Conservation (phyloP, 257 asterid species). For the Solanum okadae region DNA sequence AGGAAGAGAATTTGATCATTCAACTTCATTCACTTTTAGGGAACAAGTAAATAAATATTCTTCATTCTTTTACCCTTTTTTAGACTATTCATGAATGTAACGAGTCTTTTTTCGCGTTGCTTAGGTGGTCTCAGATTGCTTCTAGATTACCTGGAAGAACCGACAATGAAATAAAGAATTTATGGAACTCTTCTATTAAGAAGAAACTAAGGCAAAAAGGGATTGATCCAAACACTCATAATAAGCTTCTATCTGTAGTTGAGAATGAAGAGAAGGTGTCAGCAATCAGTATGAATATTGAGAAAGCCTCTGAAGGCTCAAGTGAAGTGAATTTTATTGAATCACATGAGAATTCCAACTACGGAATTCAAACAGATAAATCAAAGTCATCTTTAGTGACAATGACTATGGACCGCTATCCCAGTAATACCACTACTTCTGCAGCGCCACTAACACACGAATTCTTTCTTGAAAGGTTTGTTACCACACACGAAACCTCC, state of each 20-base stretch:
- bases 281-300: not conserved
- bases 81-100: not conserved
- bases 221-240: not conserved
- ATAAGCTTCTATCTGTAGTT: not conserved
- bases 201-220: not conserved
- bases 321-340: not conserved
- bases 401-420: not conserved
- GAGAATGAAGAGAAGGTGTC: not conserved
- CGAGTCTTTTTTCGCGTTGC: not conserved
- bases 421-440: not conserved
- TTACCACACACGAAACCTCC: not conserved
- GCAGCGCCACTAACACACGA: not conserved
- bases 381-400: not conserved
- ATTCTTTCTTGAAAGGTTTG: not conserved
- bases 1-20: not conserved
- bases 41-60: not conserved
- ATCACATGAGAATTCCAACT: not conserved
- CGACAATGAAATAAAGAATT: not conserved
- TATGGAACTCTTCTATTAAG: not conserved
- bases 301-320: not conserved
- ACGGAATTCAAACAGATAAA: not conserved
- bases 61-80: not conserved
- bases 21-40: not conserved
- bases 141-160: not conserved
- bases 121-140: not conserved